Percentiles rank a stretch among this genome's conserved stretches.
Conservation (phyloP, 352 stramenopile species). For the Salisapilia sapeloensis region DNA sequence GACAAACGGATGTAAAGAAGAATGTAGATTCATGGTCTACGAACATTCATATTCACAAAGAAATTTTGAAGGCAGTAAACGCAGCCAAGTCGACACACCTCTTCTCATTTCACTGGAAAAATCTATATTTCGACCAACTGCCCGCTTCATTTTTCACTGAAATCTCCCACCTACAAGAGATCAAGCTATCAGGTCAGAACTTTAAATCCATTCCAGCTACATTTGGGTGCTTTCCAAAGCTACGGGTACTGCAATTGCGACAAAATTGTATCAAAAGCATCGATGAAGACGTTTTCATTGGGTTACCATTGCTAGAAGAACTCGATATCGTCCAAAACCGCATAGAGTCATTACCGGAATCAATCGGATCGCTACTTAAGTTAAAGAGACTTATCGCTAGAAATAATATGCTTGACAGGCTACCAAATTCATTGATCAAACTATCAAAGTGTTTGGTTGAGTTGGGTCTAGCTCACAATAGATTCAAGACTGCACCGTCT, state of each 20-base stretch:
- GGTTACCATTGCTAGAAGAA: conserved; percentile 13
- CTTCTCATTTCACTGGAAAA: conserved; percentile 58
- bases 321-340: conserved; percentile 59
- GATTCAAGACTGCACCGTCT: conserved; percentile 11
- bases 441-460: conserved; percentile 14
- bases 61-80: conserved; percentile 23
- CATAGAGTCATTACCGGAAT: conserved; percentile 16
- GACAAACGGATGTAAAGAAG: too few relatives aligned
- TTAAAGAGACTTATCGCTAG: conserved; percentile 19
- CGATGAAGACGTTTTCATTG: conserved; percentile 18
- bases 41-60: conserved; percentile 39
- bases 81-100: conserved; percentile 12
- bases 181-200: conserved; percentile 40
- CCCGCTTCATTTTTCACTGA: conserved; percentile 27
- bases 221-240: conserved; percentile 15
- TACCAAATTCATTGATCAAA: conserved; percentile 17
- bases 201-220: conserved; percentile 16
- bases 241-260: conserved; percentile 41
- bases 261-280: conserved; percentile 38
- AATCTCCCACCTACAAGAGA: conserved; percentile 17
- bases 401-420: conserved; percentile 21
- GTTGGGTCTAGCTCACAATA: conserved; percentile 35
- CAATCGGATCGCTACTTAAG: conserved; percentile 16
- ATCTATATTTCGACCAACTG: conserved; percentile 22
- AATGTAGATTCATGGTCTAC: conserved; percentile 51